Base-by-base conservation (phyloP, 257 asterid species). In the Lithospermum erythrorhizon region DNA sequence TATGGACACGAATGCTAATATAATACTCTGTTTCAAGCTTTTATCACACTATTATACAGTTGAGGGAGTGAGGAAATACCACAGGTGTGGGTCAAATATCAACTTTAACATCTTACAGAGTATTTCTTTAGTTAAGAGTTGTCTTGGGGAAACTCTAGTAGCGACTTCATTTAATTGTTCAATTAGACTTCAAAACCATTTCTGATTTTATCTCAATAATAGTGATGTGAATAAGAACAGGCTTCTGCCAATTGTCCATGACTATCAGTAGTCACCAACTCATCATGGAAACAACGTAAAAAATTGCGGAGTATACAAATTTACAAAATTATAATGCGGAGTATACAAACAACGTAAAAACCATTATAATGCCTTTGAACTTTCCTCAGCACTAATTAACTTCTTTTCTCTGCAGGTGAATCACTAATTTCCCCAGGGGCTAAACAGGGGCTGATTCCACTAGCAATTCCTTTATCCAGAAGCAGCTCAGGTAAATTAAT, bases 381-480 rank as follows among this genome's bases (percentile, higher is more conserved):
- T 64, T 61, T 71, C 27, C 21, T 23, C 55, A 21, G 6, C n/a
- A 17, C 6, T 59, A 35, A 29, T 65, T 62, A 41, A 49, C 65
- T 22, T 62, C 37, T 27, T 62, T 22, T 62, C 37, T 27, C 62
- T 25, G 47, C 68, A 91, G 98, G 97, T 54, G 97, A 89, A 56
- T 73, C 83, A 24, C 63, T 89, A 59, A 54, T 93, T 55, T 93
- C 97, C 63, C 97, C 97, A 3, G 96, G 97, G 56, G 87, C 94
- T 56, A 93, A 79, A 82, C 84, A 79, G 67, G 99, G 97, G 65
- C 37, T 93, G 73, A 65, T 89, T 81, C 99, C 99, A 70, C 94
- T 93, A 58, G 90, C 70, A 32, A 82, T 89, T 64, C 99, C 97
- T 73, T 76, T 93, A 24, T 81, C 97, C 49, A 83, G 75, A 72